Conservation (phyloP, 164 flowering plant genomes). For the Magnolia officinalis region DNA sequence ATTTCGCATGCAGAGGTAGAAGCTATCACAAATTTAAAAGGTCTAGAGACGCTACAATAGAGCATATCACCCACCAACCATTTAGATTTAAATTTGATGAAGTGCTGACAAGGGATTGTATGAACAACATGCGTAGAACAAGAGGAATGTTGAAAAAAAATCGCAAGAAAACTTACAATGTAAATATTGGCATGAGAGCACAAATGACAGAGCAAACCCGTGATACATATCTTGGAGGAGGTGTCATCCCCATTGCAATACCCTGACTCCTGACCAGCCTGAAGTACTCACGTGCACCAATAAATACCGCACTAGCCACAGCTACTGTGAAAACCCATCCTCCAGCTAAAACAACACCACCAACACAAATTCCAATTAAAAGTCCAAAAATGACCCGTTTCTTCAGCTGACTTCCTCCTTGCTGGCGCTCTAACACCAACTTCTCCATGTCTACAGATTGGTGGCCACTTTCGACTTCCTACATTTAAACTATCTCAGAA, state of each 20-base stretch:
- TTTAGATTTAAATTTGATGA: too few species aligned
- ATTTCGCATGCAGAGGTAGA: neutral
- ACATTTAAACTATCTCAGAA: slow-evolving; percentile 35
- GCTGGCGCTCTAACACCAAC: slow-evolving; percentile 29
- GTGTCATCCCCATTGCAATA: slow-evolving; percentile 93
- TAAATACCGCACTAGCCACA: slow-evolving; percentile 65
- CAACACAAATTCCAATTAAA: slow-evolving; percentile 43
- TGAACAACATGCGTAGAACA: neutral
- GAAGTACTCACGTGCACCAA: slow-evolving; percentile 84
- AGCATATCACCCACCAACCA: too few species aligned
- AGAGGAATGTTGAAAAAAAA: neutral
- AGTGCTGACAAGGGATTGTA: neutral
- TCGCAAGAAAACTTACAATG: slow-evolving; percentile 57
- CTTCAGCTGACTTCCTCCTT: slow-evolving; percentile 63
- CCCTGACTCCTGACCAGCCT: slow-evolving; percentile 88
- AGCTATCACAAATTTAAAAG: neutral
- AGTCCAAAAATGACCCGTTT: slow-evolving; percentile 80
- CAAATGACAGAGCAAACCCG: slow-evolving; percentile 88
- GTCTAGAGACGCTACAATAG: neutral
- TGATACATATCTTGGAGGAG: slow-evolving; percentile 95
- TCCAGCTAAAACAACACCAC: slow-evolving; percentile 45
- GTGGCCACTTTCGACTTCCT: slow-evolving; percentile 40
- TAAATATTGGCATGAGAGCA: slow-evolving; percentile 73
- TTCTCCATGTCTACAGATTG: slow-evolving; percentile 18
- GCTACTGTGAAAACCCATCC: slow-evolving; percentile 73